A percentile compares a stretch with the other conserved stretches of the same genome.
Evolutionary conservation across 495 filamentous ascomycete species (phyloP).

Genomic region (Penicillium argentinense): DNA sequence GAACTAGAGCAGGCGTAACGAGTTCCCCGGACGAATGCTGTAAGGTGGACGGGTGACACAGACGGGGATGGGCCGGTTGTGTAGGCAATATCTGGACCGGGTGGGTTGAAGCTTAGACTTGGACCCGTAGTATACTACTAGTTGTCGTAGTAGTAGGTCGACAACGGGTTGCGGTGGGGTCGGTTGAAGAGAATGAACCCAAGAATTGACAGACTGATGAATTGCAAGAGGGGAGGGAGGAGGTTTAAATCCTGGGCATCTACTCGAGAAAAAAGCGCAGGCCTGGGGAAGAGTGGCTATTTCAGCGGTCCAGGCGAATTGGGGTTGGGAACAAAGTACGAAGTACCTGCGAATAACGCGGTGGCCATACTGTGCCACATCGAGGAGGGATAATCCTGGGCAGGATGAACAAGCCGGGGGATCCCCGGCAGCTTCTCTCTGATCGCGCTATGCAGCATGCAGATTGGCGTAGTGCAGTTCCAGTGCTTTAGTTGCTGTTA

Average conservation of each 20-base stretch:
- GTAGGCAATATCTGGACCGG: slow-evolving; percentile 24
- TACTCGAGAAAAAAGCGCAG: slow-evolving; percentile 1
- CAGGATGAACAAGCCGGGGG: slow-evolving; percentile 26
- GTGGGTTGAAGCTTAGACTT: slow-evolving; percentile 3
- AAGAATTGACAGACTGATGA: background rate
- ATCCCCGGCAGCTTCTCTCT: slow-evolving; percentile 15
- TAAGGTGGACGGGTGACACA: slow-evolving; percentile 13
- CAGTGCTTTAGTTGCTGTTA: slow-evolving; percentile 14
- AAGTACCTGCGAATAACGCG: background rate
- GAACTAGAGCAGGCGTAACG: slow-evolving; percentile 18
- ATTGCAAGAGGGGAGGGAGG: slow-evolving; percentile 9
- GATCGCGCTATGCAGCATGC: slow-evolving; percentile 16
- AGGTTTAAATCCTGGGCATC: slow-evolving; percentile 11
- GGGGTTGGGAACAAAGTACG: background rate
- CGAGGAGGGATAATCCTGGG: slow-evolving; percentile 42
- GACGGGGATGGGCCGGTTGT: slow-evolving; percentile 24
- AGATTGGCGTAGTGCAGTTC: slow-evolving; percentile 13
- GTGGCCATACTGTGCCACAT: slow-evolving; percentile 13
- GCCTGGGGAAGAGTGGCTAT: background rate
- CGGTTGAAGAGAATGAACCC: background rate
- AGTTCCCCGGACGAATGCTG: background rate
- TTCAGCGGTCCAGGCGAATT: slow-evolving; percentile 3
- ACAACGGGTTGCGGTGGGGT: too few relatives aligned
- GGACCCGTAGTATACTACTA: too few relatives aligned
- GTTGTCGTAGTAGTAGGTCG: too few relatives aligned